These are phyloP conservation scores for Monosporascus sp. DNA, from an alignment of 2,329 filamentous ascomycete species.

Conservation along the genomic window DNA sequence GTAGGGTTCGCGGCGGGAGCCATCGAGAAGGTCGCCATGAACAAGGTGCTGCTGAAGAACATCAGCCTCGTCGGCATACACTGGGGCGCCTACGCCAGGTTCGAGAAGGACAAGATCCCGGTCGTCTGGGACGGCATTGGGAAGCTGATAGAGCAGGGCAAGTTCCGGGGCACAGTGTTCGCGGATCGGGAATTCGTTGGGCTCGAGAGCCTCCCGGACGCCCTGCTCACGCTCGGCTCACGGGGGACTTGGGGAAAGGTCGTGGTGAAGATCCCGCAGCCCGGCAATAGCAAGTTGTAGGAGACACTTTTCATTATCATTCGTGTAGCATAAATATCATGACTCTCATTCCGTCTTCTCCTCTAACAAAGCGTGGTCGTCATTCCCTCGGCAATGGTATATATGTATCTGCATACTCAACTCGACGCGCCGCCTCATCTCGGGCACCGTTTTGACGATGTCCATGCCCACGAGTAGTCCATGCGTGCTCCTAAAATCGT, in stretches of 20 bases:
- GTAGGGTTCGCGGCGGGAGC: conserved; percentile 82
- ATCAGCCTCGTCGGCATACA: conserved; percentile 84
- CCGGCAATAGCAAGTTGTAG: conserved; percentile 52
- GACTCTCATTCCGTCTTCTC: conserved; percentile 11
- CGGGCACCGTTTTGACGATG: conserved; percentile 41
- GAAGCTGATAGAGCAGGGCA: conserved; percentile 68
- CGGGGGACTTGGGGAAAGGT: conserved; percentile 95
- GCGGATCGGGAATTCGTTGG: conserved; percentile 78
- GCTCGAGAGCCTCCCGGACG: conserved; percentile 70
- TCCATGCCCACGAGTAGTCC: conserved; percentile 62
- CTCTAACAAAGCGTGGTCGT: conserved; percentile 33
- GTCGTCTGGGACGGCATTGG: conserved; percentile 80
- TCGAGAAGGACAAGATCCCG: conserved; percentile 65
- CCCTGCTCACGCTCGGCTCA: conserved; percentile 70
- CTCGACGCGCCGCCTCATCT: conserved; percentile 60
- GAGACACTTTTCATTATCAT: neutral
- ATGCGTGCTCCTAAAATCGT: conserved; percentile 61
- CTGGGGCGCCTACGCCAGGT: conserved; percentile 78
- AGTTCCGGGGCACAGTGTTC: conserved; percentile 78
- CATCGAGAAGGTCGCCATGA: conserved; percentile 90
- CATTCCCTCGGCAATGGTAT: conserved; percentile 39
- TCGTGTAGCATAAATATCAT: neutral
- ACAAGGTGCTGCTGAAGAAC: conserved; percentile 90
- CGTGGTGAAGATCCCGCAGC: conserved; percentile 76
- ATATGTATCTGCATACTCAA: conserved; percentile 75